A percentile compares a stretch with the other conserved stretches of the same genome.
phyloP scores from a whole-genome alignment of 352 stramenopile species.

The Globisporangium canariense region DNA sequence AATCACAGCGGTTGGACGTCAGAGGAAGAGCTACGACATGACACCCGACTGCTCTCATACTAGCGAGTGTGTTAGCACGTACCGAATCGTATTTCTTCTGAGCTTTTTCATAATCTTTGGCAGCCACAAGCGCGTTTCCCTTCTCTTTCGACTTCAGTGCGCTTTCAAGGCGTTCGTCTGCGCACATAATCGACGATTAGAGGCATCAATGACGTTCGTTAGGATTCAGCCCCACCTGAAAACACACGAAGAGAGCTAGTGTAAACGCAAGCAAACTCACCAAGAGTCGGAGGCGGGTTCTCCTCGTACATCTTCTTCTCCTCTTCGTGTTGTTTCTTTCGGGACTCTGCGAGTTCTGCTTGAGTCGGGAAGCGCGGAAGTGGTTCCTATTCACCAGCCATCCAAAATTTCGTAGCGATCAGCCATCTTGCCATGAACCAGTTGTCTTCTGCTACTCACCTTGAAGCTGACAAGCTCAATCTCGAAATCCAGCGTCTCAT shows the following conservation, averaged over 20 bases:
- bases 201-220: too few relatives aligned
- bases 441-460: conserved; percentile 21
- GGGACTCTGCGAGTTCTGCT: conserved; percentile 77
- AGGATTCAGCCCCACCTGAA: not conserved
- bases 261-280: conserved; percentile 24
- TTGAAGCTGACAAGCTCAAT: conserved; percentile 81
- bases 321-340: conserved; percentile 79
- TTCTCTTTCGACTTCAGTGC: conserved; percentile 80
- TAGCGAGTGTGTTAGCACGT: not conserved
- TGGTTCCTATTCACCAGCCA: conserved; percentile 37
- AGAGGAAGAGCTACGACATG: not conserved
- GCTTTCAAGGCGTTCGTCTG: conserved; percentile 67
- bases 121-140: conserved; percentile 62
- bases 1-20: conserved; percentile 5
- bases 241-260: not conserved
- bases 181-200: not conserved
- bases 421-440: not conserved
- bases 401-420: not conserved
- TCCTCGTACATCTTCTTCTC: conserved; percentile 83
- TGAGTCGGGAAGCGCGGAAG: conserved; percentile 80
- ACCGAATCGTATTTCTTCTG: conserved; percentile 88
- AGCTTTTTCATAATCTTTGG: conserved; percentile 68
- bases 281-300: conserved; percentile 75
- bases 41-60: not conserved
- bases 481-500: conserved; percentile 86